Evolutionary conservation across 129 eudicot genomes (phyloP).

Genomic region (Arctium lappa): DNA sequence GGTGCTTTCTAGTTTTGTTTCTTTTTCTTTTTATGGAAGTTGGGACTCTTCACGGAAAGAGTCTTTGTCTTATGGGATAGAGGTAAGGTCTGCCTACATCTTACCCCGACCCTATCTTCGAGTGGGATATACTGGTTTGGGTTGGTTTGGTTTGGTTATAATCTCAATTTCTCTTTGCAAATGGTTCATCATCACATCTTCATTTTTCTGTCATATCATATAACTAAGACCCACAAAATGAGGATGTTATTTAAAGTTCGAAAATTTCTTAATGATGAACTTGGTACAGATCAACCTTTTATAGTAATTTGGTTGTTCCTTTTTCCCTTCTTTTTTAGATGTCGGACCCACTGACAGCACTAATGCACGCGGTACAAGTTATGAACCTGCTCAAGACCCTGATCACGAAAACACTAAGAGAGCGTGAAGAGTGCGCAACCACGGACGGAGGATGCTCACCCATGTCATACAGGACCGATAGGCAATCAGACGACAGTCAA

Average conservation of each 20-base stretch:
- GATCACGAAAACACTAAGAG: constrained; percentile 56
- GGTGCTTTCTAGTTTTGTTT: background rate
- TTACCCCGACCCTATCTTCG: no score
- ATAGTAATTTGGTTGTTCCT: background rate
- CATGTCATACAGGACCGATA: constrained; percentile 43
- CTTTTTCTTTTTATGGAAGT: no score
- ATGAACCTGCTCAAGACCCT: constrained; percentile 77
- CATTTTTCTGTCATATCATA: no score
- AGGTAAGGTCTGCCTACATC: background rate
- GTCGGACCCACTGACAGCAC: constrained; percentile 92
- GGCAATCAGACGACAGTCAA: constrained; percentile 56
- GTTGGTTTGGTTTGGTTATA: background rate
- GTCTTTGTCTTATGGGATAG: background rate
- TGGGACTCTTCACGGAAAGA: no score
- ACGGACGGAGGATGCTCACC: constrained; percentile 57
- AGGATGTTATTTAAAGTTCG: background rate
- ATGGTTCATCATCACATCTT: background rate
- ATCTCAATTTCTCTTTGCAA: background rate
- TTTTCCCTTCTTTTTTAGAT: constrained; percentile 36
- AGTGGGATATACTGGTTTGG: background rate
- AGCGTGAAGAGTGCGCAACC: constrained; percentile 41
- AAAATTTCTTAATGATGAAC: background rate
- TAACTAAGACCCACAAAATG: background rate
- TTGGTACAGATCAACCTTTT: background rate
- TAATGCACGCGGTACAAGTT: constrained; percentile 92